These are phyloP conservation scores for Suillus clintonianus DNA, from an alignment of 768 basidiomycete species.

Conservation along the genomic window DNA sequence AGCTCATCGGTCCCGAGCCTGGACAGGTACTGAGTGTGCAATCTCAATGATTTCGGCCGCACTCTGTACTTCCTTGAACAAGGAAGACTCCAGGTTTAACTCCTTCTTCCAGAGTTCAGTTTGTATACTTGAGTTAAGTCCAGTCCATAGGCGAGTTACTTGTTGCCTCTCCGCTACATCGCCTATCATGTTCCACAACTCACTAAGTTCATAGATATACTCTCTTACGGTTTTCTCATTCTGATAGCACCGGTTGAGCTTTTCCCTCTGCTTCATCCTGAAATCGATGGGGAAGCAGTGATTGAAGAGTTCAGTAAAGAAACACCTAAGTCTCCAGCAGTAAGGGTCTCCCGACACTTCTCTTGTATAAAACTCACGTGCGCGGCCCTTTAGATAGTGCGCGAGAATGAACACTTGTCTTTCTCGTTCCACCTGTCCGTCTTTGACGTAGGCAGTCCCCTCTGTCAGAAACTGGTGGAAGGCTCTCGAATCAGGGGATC, in stretches of 20 bases:
- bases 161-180: conserved; percentile 24
- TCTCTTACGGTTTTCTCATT: conserved; percentile 27
- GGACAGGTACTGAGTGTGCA: conserved; percentile 15
- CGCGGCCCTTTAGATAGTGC: conserved; percentile 32
- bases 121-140: conserved; percentile 27
- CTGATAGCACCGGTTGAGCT: conserved; percentile 25
- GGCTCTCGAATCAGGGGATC: conserved; percentile 16
- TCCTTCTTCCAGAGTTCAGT: conserved; percentile 29
- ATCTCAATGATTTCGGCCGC: conserved; percentile 36
- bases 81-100: conserved; percentile 26
- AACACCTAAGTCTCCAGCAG: conserved; percentile 28
- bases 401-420: conserved; percentile 24
- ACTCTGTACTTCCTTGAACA: conserved; percentile 24
- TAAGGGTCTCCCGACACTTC: conserved; percentile 25
- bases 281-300: conserved; percentile 37
- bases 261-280: conserved; percentile 22
- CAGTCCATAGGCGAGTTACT: conserved; percentile 38
- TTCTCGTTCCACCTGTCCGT: conserved; percentile 14
- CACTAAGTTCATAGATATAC: conserved; percentile 36
- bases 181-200: conserved; percentile 36
- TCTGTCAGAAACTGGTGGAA: conserved; percentile 31
- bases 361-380: conserved; percentile 35
- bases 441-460: conserved; percentile 20
- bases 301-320: conserved; percentile 37
- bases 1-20: too few relatives aligned